Base-by-base conservation (phyloP, 2,329 filamentous ascomycete species). In the Dactylella cylindrospora region DNA sequence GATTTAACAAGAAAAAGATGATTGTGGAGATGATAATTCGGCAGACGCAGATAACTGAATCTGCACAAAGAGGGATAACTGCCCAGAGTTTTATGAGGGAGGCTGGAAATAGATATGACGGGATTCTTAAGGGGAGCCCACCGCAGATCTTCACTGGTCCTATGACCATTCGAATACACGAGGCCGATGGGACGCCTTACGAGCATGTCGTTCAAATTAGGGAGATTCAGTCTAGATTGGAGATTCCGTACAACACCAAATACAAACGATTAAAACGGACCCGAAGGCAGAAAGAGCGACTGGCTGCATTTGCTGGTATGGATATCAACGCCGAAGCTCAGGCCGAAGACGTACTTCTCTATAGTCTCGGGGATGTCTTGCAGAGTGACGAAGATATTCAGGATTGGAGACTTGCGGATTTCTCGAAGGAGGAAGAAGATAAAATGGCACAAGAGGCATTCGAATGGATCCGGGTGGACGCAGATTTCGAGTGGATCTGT, bases 231-330 rank as follows among this genome's bases (percentile, higher is more conserved):
- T 88, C 86, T 2, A 88, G 86, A 71, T 87, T 97, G 60, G 90
- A 96, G 65, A 96, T 98, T 62, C 90, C 91, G 0, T 98, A 98
- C 74, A 97, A 97, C 69, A 98, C 93, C 0, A 98, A 98, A 72
- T 98, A 98, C 76, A 98, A 97, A 76, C 84, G 94, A 6, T 79
- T 98, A 2, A 98, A 98, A 76, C 80, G 90, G 39, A 96, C 87
- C 59, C 82, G 86, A 36, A 79, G 87, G 25, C 83, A 91, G 71
- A 90, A 90, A 71, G 88, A 95, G 71, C 83, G 88, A 61, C 83
- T 81, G 17, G 80, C 80, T 31, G 82, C 80, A 43, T 82, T 78
- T 19, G 79, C 76, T 35, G 86, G 79, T 53, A 80, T 80, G 45
- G 86, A 86, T 69, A 78, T 78, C 39, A 75, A 76, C 66, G 78